phyloP scores from a whole-genome alignment of 2,329 filamentous ascomycete species.

The Calonectria hawksworthii region DNA sequence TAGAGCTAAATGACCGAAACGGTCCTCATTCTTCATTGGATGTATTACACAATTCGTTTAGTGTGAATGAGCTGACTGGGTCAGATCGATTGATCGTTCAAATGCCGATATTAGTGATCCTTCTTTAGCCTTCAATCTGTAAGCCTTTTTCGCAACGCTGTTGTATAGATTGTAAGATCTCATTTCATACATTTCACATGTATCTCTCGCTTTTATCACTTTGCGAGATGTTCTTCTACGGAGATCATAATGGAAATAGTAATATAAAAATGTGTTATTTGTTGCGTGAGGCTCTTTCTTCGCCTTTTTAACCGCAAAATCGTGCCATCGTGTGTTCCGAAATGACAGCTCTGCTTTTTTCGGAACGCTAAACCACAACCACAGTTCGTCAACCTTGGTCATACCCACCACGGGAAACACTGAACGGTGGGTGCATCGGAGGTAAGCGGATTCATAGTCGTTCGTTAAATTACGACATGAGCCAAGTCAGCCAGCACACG shows the following conservation, averaged over 20 bases:
- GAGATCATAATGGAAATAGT: neutral
- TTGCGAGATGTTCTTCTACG: neutral
- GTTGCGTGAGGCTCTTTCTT: neutral
- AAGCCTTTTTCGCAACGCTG: neutral
- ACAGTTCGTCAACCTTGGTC: neutral
- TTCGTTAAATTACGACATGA: neutral
- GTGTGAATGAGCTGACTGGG: neutral
- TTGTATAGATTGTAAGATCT: neutral
- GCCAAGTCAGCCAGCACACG: neutral
- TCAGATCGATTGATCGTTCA: neutral
- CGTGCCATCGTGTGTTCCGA: neutral
- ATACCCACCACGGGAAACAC: neutral
- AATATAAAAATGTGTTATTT: too few species aligned
- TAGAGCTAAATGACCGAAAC: neutral
- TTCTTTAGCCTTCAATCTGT: neutral
- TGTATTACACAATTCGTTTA: neutral
- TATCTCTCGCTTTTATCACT: neutral
- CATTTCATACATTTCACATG: neutral
- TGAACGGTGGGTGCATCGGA: neutral
- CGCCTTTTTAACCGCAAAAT: neutral
- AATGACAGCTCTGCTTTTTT: neutral
- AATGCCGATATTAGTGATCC: neutral
- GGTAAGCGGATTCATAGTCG: neutral
- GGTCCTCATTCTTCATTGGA: neutral
- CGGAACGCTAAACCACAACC: neutral